phyloP scores from a whole-genome alignment of 352 stramenopile species.

The Pythium oligandrum region DNA sequence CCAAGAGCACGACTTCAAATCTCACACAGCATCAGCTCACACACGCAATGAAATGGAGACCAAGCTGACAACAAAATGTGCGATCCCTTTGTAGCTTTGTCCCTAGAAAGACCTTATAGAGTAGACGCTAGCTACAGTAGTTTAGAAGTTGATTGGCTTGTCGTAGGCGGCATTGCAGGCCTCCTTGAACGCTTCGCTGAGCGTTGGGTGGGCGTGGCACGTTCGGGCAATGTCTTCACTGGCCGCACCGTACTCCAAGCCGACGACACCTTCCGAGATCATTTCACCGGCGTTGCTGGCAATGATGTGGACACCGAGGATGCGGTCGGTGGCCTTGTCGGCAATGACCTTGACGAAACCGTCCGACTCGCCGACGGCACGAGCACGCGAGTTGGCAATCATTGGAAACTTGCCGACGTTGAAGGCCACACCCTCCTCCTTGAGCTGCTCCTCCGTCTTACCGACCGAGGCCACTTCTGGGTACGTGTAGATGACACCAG shows the following conservation, averaged over 20 bases:
- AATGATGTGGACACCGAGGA: slow-evolving; percentile 99
- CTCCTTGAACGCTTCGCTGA: slow-evolving; percentile 99
- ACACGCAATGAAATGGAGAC: too few species aligned
- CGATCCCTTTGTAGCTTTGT: too few species aligned
- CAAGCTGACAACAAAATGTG: too few species aligned
- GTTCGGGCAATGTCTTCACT: slow-evolving; percentile 99
- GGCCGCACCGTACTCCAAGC: slow-evolving; percentile 98
- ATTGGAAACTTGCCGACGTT: slow-evolving; percentile 99
- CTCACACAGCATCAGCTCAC: too few species aligned
- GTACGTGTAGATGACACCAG: slow-evolving; percentile 98
- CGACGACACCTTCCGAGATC: slow-evolving; percentile 98
- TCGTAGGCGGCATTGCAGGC: slow-evolving; percentile 97
- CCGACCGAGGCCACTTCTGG: slow-evolving; percentile 95
- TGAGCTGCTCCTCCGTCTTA: slow-evolving; percentile 98
- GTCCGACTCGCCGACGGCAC: slow-evolving; percentile 91
- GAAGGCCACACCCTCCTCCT: slow-evolving; percentile 92
- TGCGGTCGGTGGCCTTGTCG: slow-evolving; percentile 97
- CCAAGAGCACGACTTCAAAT: too few species aligned
- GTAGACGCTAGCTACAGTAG: not conserved
- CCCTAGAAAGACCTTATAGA: too few species aligned
- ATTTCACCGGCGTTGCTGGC: slow-evolving; percentile 98
- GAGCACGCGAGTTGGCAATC: slow-evolving; percentile 95
- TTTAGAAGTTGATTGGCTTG: slow-evolving; percentile 99
- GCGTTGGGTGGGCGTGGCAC: slow-evolving; percentile 97
- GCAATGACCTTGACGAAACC: slow-evolving; percentile 98